Conservation (phyloP, 2,329 filamentous ascomycete species). For the Parastagonospora avenae region DNA sequence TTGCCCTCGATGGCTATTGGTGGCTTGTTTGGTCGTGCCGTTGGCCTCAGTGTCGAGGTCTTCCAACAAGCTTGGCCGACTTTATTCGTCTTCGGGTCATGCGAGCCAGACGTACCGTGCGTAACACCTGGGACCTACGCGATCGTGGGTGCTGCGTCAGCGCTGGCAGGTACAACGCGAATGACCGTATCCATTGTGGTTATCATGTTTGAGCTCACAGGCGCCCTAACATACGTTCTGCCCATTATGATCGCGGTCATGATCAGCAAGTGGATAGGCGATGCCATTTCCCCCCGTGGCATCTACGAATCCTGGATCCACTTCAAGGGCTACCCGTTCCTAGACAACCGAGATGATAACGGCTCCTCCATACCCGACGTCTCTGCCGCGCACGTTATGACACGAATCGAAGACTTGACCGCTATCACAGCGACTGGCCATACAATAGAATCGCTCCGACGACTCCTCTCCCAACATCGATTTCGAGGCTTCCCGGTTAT, state of each 20-base stretch:
- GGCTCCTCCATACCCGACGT: slow-evolving; percentile 74
- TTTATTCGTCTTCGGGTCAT: slow-evolving; percentile 79
- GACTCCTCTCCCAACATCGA: slow-evolving; percentile 72
- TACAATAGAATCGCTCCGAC: slow-evolving; percentile 76
- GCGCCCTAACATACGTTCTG: slow-evolving; percentile 92
- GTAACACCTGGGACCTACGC: slow-evolving; percentile 95
- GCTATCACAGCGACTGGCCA: slow-evolving; percentile 87
- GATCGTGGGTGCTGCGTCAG: slow-evolving; percentile 91
- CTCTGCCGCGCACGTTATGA: slow-evolving; percentile 88
- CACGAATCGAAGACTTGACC: slow-evolving; percentile 84
- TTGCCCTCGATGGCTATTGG: slow-evolving; percentile 96
- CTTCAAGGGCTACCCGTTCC: slow-evolving; percentile 91
- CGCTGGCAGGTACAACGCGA: slow-evolving; percentile 89
- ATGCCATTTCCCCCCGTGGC: slow-evolving; percentile 87
- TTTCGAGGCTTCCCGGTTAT: slow-evolving; percentile 94
- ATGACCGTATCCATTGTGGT: slow-evolving; percentile 99
- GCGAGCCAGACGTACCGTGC: slow-evolving; percentile 84
- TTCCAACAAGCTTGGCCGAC: slow-evolving; percentile 78
- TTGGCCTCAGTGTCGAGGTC: slow-evolving; percentile 88
- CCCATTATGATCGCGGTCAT: slow-evolving; percentile 99
- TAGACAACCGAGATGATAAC: slow-evolving; percentile 83
- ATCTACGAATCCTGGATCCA: slow-evolving; percentile 99
- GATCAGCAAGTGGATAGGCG: slow-evolving; percentile 97
- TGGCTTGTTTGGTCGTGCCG: slow-evolving; percentile 83
- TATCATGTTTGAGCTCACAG: slow-evolving; percentile 99